These are phyloP conservation scores for Fusarium sp. DNA, from an alignment of 2,329 filamentous ascomycete genomes.

Conservation along the genomic window DNA sequence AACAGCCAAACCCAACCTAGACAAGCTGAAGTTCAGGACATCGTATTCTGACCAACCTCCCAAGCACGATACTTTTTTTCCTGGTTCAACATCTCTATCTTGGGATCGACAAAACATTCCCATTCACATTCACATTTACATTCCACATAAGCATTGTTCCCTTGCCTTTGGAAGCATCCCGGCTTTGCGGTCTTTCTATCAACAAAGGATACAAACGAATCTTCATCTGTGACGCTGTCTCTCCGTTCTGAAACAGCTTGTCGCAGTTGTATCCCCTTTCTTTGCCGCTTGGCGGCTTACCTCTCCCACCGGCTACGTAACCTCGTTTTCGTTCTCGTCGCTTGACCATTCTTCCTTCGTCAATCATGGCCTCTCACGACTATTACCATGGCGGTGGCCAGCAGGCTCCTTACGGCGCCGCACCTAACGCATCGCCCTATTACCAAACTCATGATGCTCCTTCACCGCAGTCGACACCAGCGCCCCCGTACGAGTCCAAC, in stretches of 20 bases:
- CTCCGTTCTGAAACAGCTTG: conserved; percentile 31
- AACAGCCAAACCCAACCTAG: conserved; percentile 13
- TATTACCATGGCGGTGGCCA: conserved; percentile 70
- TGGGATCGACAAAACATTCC: conserved; percentile 4
- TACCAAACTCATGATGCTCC: conserved; percentile 57
- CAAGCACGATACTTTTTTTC: conserved; percentile 26
- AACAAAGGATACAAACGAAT: conserved; percentile 12
- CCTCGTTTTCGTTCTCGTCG: conserved; percentile 15
- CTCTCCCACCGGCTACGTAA: conserved; percentile 19
- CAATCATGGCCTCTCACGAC: conserved; percentile 72
- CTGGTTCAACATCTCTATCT: conserved; percentile 17
- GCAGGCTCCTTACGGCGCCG: conserved; percentile 53
- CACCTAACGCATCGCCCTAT: conserved; percentile 59
- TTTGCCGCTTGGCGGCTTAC: conserved; percentile 41
- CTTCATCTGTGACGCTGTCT: conserved; percentile 19
- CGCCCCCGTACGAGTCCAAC: conserved; percentile 54
- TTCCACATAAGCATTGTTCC: neutral
- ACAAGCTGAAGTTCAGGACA: conserved; percentile 27
- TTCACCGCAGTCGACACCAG: conserved; percentile 57
- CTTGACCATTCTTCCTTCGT: conserved; percentile 18
- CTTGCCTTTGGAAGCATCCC: neutral
- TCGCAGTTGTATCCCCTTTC: conserved; percentile 38
- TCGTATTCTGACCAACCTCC: conserved; percentile 40
- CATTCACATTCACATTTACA: neutral
- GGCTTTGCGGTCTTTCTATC: conserved; percentile 1